phyloP scores from a whole-genome alignment of 331 rosid species.

The Acacia concinna region DNA sequence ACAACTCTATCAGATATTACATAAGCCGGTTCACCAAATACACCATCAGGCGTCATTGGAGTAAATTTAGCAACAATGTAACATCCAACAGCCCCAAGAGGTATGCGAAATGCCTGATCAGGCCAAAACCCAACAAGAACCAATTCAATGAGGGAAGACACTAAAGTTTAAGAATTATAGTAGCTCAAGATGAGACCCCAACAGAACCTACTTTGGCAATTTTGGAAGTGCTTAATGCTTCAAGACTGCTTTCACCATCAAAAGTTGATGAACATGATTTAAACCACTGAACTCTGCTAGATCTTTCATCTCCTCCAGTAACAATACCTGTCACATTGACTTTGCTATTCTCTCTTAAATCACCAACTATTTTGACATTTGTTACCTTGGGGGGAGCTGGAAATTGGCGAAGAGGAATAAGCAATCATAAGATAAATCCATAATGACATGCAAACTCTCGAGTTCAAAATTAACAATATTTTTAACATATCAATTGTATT shows the following conservation, averaged over 20 bases:
- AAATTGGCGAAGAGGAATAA: slow-evolving; percentile 31
- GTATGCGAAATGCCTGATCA: slow-evolving; percentile 86
- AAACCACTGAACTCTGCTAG: slow-evolving; percentile 98
- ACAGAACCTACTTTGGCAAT: slow-evolving; percentile 60
- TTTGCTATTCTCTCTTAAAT: slow-evolving; percentile 82
- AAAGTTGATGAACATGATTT: slow-evolving; percentile 66
- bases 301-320: slow-evolving; percentile 92
- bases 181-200: neutral
- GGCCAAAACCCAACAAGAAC: slow-evolving; percentile 31
- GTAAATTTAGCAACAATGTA: slow-evolving; percentile 81
- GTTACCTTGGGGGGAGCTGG: slow-evolving; percentile 96
- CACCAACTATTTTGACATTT: slow-evolving; percentile 74
- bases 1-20: slow-evolving; percentile 73
- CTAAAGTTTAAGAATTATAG: neutral
- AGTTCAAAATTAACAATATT: slow-evolving; percentile 17
- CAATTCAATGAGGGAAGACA: neutral
- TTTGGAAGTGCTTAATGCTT: slow-evolving; percentile 81
- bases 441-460: slow-evolving; percentile 11
- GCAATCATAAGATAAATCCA: slow-evolving; percentile 12
- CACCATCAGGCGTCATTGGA: slow-evolving; percentile 87
- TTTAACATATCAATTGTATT: neutral
- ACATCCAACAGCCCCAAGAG: slow-evolving; percentile 92
- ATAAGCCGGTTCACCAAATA: slow-evolving; percentile 83
- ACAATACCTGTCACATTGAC: slow-evolving; percentile 77
- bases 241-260: slow-evolving; percentile 71